Base-by-base conservation (phyloP, 2,329 filamentous ascomycete species). In the Pochonia chlamydosporia region DNA sequence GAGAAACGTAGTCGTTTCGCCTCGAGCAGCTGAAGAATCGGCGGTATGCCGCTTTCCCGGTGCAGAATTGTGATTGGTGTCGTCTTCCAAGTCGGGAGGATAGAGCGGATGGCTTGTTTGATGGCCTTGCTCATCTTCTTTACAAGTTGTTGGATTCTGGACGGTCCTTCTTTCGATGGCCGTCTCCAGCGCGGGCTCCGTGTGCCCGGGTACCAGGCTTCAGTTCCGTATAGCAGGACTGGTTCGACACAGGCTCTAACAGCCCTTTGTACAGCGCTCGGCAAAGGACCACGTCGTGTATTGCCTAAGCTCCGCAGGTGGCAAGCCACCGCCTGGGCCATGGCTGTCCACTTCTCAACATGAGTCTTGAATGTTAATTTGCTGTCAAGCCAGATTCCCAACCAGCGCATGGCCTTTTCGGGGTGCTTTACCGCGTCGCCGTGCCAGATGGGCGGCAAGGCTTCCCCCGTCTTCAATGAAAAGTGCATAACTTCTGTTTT, bases 401-500 rank as follows among this genome's bases (percentile, higher is more conserved):
- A 49, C 54, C 51, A 59, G 14, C 47, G 44, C 26, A 58, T 49
- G 9, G 52, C 44, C 6, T 42, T n/a, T 30, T 42, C 40, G 5
- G 47, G 40, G 23, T 44, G 20, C 14, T 44, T 48, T 11, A 40
- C 25, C 3, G 23, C 40, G 18, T 43, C 36, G 23, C 36, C 25
- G 37, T 51, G 43, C 31, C 43, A 30, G 6, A 35, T 18, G 16
- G 30, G 14, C 16, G 36, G 16, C 16, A 5, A 5, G 20, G 10
- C 44, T 25, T 18, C 47, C 26, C 40, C 37, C 40, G 18, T 31
- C 11, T 41, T 48, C 31, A 25, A 39, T 5, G 46, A 44, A 42
- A 58, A 55, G 37, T 59, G 49, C 18, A 59, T 56, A 3, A 56
- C 49, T 40, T 59, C 49, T 21, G 53, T 55, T 39, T 59, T 59